phyloP scores from a whole-genome alignment of 352 stramenopile species.

The Phytophthora macrochlamydospora region DNA sequence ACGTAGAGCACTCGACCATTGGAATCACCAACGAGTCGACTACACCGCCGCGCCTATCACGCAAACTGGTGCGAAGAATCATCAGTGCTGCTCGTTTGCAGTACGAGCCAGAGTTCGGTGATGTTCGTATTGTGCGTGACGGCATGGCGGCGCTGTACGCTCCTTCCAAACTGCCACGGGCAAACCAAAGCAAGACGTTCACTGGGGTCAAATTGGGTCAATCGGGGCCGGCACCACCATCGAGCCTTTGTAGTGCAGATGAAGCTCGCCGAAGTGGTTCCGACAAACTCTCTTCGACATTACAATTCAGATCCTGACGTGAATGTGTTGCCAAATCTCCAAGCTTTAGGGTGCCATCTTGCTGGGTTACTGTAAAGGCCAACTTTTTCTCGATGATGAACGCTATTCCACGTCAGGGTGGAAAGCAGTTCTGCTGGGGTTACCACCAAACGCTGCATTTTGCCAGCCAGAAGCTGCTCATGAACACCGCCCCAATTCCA shows the following conservation, averaged over 20 bases:
- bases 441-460: constrained; percentile 33
- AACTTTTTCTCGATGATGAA: constrained; percentile 65
- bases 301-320: constrained; percentile 43
- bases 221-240: not conserved
- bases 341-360: constrained; percentile 59
- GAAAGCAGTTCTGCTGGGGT: constrained; percentile 40
- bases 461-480: constrained; percentile 42
- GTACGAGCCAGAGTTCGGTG: constrained; percentile 45
- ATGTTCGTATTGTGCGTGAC: constrained; percentile 50
- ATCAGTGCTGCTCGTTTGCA: constrained; percentile 46
- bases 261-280: constrained; percentile 51
- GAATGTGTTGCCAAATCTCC: constrained; percentile 50
- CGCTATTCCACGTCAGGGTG: constrained; percentile 42
- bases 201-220: constrained; percentile 43
- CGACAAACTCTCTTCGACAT: constrained; percentile 30
- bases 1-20: no score
- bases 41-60: not conserved
- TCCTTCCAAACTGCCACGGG: constrained; percentile 37
- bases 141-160: constrained; percentile 51
- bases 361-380: constrained; percentile 46
- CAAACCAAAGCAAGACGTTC: constrained; percentile 32
- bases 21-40: no score
- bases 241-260: constrained; percentile 55
- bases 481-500: constrained; percentile 61
- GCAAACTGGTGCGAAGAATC: constrained; percentile 40